Evolutionary conservation across 179 eudicot species (phyloP), one percentile per base, ranked within the genome.

Genomic region (Patellifolia procumbens): DNA sequence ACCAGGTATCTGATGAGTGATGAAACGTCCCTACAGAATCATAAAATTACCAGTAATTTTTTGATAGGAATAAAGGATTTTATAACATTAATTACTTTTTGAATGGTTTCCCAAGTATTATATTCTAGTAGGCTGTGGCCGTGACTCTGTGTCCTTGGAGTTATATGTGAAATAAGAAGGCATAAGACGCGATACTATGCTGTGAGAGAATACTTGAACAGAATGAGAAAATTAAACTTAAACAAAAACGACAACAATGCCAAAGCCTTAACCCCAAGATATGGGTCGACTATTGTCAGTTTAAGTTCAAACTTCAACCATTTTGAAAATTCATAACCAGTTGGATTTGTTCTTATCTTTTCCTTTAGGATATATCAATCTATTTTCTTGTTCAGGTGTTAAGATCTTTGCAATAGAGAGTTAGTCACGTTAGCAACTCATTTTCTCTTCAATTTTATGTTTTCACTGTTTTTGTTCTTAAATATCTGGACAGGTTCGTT

Each of bases 401-500:
- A n/a, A 46, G 39, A 68, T 19, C 56, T 43, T 46, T 16, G 49
- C 0, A 46, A n/a, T 29, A 51, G 59, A 26, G 20, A 74, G 15
- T 43, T 72, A 56, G 7, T 20, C 34, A 7, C 31, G 22, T 31
- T 56, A 26, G 45, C 45, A n/a, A 39, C 28, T 43, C 53, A 52
- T 17, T 35, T 66, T 29, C 63, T n/a, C 28, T 43, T 60, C 65
- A 43, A 34, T 49, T 15, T 42, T 76, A 48, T 71, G 46, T 55
- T 80, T 59, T 37, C 15, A 20, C 55, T 39, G 17, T 52, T 15
- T 42, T 48, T n/a, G n/a, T 68, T 43, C 51, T 81, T 24, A 42
- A n/a, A 68, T 65, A 60, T 69, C 66, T 74, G 55, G 68, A 71
- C 89, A 95, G 99, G 98, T 95, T 64, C 98, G 99, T 52, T 95